phyloP scores from a whole-genome alignment of 495 filamentous ascomycete genomes.

The Aspergillus egyptiacus region DNA sequence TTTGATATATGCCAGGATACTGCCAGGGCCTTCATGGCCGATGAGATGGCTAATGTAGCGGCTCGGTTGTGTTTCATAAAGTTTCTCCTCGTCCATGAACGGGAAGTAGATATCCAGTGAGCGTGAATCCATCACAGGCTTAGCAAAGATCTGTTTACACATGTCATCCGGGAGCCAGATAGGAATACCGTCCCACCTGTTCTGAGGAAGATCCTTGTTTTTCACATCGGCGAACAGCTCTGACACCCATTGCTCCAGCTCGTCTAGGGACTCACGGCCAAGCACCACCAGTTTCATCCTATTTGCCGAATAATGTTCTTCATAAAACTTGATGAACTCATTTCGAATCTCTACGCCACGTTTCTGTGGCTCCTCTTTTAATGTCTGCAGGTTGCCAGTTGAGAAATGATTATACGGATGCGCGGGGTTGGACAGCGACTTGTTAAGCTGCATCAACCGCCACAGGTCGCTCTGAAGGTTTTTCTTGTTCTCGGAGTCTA shows the following conservation, averaged over 20 bases:
- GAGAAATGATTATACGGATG: conserved; percentile 97
- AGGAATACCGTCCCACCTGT: conserved; percentile 71
- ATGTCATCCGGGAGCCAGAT: conserved; percentile 64
- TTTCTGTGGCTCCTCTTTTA: conserved; percentile 77
- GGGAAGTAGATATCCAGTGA: conserved; percentile 83
- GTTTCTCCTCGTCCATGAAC: conserved; percentile 78
- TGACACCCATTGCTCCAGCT: conserved; percentile 78
- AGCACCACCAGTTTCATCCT: conserved; percentile 92
- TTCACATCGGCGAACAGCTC: conserved; percentile 78
- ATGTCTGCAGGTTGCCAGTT: conserved; percentile 83
- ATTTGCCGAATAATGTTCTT: conserved; percentile 90
- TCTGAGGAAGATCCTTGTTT: conserved; percentile 79
- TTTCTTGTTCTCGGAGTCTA: conserved; percentile 99
- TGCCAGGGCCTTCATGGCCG: conserved; percentile 94
- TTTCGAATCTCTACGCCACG: conserved; percentile 82
- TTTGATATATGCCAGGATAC: conserved; percentile 92
- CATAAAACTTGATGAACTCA: conserved; percentile 92
- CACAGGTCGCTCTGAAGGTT: conserved; percentile 94
- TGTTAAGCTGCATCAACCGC: conserved; percentile 88
- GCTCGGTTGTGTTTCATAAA: conserved; percentile 79
- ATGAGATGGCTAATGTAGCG: conserved; percentile 91
- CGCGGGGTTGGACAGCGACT: conserved; percentile 79
- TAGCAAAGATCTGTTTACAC: conserved; percentile 80
- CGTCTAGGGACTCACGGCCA: conserved; percentile 82
- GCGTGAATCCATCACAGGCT: conserved; percentile 91